phyloP scores from a whole-genome alignment of 1,284 basidiomycete species.

The Tremellales sp. region DNA sequence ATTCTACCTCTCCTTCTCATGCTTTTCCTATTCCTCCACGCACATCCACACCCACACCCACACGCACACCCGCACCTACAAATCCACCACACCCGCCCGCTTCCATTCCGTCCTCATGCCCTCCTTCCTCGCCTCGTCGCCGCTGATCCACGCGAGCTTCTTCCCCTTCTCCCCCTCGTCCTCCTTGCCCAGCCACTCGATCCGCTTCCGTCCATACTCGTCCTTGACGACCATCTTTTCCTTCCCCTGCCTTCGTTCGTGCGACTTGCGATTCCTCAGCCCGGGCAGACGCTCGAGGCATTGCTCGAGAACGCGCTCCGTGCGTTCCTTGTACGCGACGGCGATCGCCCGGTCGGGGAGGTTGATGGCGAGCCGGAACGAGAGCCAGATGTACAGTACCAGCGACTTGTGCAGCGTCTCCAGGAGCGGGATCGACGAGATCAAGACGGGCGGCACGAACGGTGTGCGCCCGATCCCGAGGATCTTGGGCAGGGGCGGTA shows the following conservation, averaged over 20 bases:
- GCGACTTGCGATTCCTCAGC: conserved; percentile 27
- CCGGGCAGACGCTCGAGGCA: conserved; percentile 46
- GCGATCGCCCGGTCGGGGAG: conserved; percentile 63
- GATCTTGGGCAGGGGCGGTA: conserved; percentile 28
- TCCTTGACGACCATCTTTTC: conserved; percentile 7
- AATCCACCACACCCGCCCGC: too few relatives aligned
- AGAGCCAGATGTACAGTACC: conserved; percentile 83
- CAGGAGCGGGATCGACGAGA: conserved; percentile 51
- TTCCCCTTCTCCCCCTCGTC: too few relatives aligned
- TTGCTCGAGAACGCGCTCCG: conserved; percentile 65
- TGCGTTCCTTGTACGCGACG: conserved; percentile 58
- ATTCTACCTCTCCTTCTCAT: too few relatives aligned
- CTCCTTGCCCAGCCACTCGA: too few relatives aligned
- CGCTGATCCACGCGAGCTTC: too few relatives aligned
- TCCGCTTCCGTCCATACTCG: too few relatives aligned
- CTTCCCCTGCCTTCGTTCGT: conserved; percentile 14
- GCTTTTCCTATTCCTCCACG: too few relatives aligned
- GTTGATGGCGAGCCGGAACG: conserved; percentile 67
- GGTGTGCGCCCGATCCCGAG: conserved; percentile 14
- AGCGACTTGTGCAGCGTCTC: conserved; percentile 80
- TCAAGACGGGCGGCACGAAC: conserved; percentile 33
- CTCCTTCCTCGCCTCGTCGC: too few relatives aligned
- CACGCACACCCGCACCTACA: too few relatives aligned
- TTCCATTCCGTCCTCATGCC: too few relatives aligned
- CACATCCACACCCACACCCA: too few relatives aligned